Conservation (phyloP, 1,284 basidiomycete species). For the Fomitopsis betulina region DNA sequence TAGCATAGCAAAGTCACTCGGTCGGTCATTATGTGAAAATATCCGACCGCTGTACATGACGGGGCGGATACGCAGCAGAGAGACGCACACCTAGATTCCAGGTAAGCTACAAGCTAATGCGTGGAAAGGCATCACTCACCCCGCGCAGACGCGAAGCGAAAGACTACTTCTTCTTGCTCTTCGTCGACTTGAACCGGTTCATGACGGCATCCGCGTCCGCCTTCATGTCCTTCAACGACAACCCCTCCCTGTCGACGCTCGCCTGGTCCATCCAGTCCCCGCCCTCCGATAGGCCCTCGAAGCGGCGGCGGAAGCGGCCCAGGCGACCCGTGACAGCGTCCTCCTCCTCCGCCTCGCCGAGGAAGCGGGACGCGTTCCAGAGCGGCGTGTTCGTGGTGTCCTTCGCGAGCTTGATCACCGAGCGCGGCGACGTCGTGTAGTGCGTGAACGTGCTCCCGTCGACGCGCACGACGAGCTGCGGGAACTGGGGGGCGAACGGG, state of each 20-base stretch:
- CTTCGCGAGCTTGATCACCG: conserved; percentile 68
- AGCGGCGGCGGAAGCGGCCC: conserved; percentile 75
- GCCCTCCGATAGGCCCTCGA: conserved; percentile 53
- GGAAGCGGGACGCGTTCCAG: conserved; percentile 55
- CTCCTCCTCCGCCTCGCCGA: conserved; percentile 55
- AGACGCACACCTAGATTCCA: too few relatives aligned
- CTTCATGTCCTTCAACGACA: background rate
- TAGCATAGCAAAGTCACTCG: too few relatives aligned
- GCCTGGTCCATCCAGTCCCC: conserved; percentile 35
- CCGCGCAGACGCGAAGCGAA: too few relatives aligned
- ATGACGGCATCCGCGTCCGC: background rate
- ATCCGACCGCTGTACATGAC: too few relatives aligned
- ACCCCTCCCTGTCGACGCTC: background rate
- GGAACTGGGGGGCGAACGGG: conserved; percentile 79
- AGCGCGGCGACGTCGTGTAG: conserved; percentile 81
- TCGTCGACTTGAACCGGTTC: background rate
- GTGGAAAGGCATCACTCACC: too few relatives aligned
- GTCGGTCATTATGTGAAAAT: too few relatives aligned
- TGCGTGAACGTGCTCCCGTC: conserved; percentile 87
- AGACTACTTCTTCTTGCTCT: too few relatives aligned
- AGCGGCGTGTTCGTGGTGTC: conserved; percentile 84
- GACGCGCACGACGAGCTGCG: conserved; percentile 76
- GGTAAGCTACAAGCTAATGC: too few relatives aligned
- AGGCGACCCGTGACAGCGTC: conserved; percentile 70
- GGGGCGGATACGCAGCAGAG: too few relatives aligned